Conservation (phyloP, 768 basidiomycete genomes). For the Kondoa subrosea region DNA sequence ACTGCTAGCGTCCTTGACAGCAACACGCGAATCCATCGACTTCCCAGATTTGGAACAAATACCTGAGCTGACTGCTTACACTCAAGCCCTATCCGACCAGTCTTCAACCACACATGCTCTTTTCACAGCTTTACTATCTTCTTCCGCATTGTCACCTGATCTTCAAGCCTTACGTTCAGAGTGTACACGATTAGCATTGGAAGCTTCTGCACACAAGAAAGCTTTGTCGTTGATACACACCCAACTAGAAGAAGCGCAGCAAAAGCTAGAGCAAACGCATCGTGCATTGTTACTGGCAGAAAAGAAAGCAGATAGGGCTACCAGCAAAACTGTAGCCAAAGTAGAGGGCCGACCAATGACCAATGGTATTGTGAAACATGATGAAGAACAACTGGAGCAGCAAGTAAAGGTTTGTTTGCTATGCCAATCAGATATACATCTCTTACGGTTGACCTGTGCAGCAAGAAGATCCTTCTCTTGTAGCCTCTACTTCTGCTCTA, state of each 20-base stretch:
- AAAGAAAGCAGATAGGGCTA: conserved; percentile 25
- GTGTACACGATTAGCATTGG: background rate
- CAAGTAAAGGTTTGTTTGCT: background rate
- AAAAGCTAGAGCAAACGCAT: conserved; percentile 22
- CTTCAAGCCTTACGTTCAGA: background rate
- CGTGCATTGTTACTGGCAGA: conserved; percentile 24
- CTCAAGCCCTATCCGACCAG: background rate
- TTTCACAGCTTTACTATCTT: background rate
- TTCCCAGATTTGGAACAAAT: background rate
- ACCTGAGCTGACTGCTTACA: background rate
- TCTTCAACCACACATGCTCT: background rate
- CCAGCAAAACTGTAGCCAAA: conserved; percentile 23
- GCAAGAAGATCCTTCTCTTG: background rate
- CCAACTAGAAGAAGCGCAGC: conserved; percentile 20
- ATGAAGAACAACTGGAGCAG: background rate
- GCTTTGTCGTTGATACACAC: conserved; percentile 22
- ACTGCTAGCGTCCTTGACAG: background rate
- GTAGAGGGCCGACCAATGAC: conserved; percentile 17
- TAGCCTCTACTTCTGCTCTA: background rate
- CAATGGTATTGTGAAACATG: background rate
- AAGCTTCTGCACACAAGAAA: background rate
- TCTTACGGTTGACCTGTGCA: background rate
- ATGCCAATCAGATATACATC: background rate
- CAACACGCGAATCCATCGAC: background rate
- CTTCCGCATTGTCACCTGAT: background rate